These are phyloP conservation scores for Waltergamsia citrina DNA, from an alignment of 2,329 filamentous ascomycete genomes.

Conservation along the genomic window DNA sequence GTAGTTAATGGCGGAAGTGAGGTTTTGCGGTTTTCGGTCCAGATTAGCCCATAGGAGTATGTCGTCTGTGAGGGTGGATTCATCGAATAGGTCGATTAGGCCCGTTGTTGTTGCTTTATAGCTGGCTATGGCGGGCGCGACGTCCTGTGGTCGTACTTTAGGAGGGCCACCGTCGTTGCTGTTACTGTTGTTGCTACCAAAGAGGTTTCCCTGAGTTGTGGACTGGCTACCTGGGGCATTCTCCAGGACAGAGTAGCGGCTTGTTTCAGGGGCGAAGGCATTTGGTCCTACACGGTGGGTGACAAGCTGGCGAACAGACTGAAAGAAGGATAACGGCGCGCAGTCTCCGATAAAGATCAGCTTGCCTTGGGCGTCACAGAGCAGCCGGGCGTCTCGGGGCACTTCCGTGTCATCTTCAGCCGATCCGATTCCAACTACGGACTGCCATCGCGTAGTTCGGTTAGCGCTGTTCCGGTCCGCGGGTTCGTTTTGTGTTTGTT, in stretches of 20 bases:
- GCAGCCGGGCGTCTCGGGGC: conserved; percentile 39
- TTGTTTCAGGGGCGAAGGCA: conserved; percentile 41
- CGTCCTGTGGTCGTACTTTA: conserved; percentile 13
- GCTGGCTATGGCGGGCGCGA: conserved; percentile 19
- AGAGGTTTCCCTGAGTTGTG: too few relatives aligned
- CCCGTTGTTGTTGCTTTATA: conserved; percentile 33
- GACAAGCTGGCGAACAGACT: conserved; percentile 42
- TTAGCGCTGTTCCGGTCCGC: background rate
- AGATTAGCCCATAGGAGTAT: conserved; percentile 31
- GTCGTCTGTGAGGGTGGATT: conserved; percentile 23
- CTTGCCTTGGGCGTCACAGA: conserved; percentile 43
- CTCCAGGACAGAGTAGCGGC: conserved; percentile 38
- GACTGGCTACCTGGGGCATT: conserved; percentile 3
- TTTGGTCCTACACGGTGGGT: conserved; percentile 35
- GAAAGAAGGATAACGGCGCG: conserved; percentile 45
- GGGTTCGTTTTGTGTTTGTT: background rate
- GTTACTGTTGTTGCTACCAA: background rate
- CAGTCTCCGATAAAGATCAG: conserved; percentile 48
- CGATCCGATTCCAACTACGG: conserved; percentile 5
- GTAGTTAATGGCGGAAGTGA: conserved; percentile 32
- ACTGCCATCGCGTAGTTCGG: background rate
- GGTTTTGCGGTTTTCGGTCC: conserved; percentile 21
- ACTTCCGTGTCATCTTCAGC: conserved; percentile 45
- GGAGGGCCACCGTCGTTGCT: conserved; percentile 13
- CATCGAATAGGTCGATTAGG: conserved; percentile 38